A percentile compares a stretch with the other conserved stretches of the same genome.
These are phyloP conservation scores for Euphrasia confusa DNA, from an alignment of 257 asterid species.

Conservation along the genomic window DNA sequence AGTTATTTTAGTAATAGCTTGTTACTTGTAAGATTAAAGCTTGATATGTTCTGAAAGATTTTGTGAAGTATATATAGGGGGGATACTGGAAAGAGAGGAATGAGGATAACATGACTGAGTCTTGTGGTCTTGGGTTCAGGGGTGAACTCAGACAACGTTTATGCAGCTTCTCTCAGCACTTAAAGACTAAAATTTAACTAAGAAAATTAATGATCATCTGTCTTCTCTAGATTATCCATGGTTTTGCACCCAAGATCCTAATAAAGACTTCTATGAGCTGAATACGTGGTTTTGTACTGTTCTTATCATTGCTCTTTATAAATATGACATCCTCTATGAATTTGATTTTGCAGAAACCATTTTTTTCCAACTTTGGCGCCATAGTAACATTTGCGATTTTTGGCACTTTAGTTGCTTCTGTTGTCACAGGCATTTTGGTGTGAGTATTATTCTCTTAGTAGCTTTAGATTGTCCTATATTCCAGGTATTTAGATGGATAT, in stretches of 20 bases:
- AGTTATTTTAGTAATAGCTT: background rate
- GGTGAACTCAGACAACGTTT: background rate
- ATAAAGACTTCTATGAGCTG: background rate
- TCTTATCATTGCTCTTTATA: background rate
- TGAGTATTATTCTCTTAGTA: constrained; percentile 44
- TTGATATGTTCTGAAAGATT: background rate
- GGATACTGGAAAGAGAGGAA: background rate
- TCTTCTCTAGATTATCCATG: background rate
- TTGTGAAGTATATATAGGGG: background rate
- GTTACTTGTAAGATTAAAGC: background rate
- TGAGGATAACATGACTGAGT: background rate
- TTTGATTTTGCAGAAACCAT: constrained; percentile 77
- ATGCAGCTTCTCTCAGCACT: background rate
- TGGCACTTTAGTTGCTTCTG: constrained; percentile 85
- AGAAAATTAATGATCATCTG: background rate
- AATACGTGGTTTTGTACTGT: background rate
- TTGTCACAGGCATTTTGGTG: constrained; percentile 93
- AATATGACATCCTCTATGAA: constrained; percentile 19
- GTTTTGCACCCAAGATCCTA: constrained; percentile 7
- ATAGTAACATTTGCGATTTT: constrained; percentile 83
- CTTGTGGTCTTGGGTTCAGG: background rate
- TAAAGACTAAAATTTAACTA: background rate
- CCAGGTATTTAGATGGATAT: constrained; percentile 13
- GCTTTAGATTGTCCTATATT: constrained; percentile 17
- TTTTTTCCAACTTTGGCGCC: constrained; percentile 97